These are phyloP conservation scores for Solanum chacoense DNA, from an alignment of 305 asterid species.

Conservation along the genomic window DNA sequence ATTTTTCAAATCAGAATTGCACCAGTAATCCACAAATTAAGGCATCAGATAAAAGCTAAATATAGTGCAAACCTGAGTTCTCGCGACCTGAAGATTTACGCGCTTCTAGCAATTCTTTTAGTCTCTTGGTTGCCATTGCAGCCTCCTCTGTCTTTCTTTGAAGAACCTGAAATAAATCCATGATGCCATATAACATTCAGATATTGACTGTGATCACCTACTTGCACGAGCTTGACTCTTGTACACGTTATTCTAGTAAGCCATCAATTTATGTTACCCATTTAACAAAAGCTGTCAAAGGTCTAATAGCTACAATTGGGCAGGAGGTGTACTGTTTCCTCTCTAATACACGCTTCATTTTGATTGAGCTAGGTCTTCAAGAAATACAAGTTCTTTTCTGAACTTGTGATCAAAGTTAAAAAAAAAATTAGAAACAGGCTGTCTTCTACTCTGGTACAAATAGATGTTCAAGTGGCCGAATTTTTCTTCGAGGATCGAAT, in stretches of 20 bases:
- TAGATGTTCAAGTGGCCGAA: neutral
- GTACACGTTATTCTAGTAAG: neutral
- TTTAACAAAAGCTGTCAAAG: neutral
- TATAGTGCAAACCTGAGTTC: slow-evolving; percentile 47
- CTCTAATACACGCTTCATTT: neutral
- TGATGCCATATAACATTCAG: slow-evolving; percentile 1
- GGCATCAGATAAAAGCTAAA: neutral
- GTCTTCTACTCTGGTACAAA: neutral
- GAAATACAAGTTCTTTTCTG: neutral
- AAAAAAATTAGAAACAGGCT: neutral
- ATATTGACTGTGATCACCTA: neutral
- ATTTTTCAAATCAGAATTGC: neutral
- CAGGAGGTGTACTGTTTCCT: neutral
- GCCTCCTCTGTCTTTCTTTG: slow-evolving; percentile 99
- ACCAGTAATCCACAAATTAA: neutral
- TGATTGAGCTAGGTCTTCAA: neutral
- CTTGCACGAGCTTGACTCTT: neutral
- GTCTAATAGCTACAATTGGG: neutral
- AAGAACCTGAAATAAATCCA: slow-evolving; percentile 65
- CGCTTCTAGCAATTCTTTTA: slow-evolving; percentile 96
- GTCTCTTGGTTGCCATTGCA: slow-evolving; percentile 98
- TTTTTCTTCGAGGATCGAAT: neutral
- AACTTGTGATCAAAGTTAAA: neutral
- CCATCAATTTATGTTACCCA: neutral
- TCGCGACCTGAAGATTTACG: slow-evolving; percentile 90